Evolutionary conservation across 108 stramenopile species (phyloP).

Genomic region (Seminavis robusta): DNA sequence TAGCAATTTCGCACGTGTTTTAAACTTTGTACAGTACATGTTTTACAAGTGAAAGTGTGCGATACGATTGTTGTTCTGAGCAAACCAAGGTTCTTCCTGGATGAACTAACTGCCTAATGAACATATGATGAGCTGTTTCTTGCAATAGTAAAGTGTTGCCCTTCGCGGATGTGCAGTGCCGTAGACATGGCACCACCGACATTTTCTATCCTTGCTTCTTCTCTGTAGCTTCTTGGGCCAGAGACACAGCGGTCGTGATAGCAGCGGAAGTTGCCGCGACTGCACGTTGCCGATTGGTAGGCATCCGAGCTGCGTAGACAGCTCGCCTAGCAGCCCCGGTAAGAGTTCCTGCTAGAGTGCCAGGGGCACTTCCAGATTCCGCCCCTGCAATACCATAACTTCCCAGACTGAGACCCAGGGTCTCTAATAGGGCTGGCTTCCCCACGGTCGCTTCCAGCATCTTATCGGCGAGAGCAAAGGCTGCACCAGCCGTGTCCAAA

Average conservation of each 20-base stretch:
- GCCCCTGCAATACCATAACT: constrained; percentile 51
- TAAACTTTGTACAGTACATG: too few species aligned
- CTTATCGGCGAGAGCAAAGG: constrained; percentile 12
- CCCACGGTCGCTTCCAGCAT: constrained; percentile 4
- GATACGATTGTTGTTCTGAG: too few species aligned
- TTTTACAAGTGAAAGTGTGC: too few species aligned
- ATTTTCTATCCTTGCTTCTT: too few species aligned
- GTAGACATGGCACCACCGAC: too few species aligned
- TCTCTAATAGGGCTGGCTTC: constrained; percentile 5
- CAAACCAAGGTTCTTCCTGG: too few species aligned
- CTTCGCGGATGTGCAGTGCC: too few species aligned
- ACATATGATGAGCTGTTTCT: too few species aligned
- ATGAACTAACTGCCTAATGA: too few species aligned
- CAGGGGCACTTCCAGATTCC: constrained; percentile 53
- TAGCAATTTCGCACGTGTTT: too few species aligned
- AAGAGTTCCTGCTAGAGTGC: constrained; percentile 37
- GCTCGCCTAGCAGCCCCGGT: constrained; percentile 35
- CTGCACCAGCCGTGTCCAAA: constrained; percentile 18
- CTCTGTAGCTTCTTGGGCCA: constrained; percentile 20
- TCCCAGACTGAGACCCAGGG: constrained; percentile 35
- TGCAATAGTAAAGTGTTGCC: too few species aligned
- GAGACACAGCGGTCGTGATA: constrained; percentile 12
- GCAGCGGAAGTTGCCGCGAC: constrained; percentile 26
- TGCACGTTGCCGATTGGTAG: constrained; percentile 51
- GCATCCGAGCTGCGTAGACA: constrained; percentile 80